A percentile compares a stretch with the other conserved stretches of the same genome.
These are phyloP conservation scores for Candida dajiaensis DNA, from an alignment of 805 yeast genomes.

Conservation along the genomic window DNA sequence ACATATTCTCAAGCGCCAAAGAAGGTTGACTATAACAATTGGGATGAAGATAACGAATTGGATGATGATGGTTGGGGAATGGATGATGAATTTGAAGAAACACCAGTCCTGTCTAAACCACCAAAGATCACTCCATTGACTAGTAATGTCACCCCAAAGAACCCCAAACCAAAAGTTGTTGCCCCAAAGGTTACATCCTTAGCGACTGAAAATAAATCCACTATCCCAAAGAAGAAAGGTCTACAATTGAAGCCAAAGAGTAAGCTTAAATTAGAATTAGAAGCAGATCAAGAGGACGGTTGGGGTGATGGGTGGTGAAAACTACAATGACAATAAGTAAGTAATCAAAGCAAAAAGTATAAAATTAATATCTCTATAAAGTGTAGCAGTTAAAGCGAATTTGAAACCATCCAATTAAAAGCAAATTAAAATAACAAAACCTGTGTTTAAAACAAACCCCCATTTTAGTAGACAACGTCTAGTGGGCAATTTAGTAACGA, in stretches of 20 bases:
- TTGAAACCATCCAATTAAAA: too few relatives aligned
- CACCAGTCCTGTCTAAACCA: background rate
- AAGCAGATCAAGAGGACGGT: conserved; percentile 30
- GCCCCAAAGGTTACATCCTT: conserved; percentile 19
- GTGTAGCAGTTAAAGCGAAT: background rate
- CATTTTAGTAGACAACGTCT: background rate
- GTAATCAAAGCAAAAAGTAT: background rate
- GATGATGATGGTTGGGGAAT: conserved; percentile 22
- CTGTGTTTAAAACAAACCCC: background rate
- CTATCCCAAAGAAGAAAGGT: conserved; percentile 15
- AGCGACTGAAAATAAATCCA: conserved; percentile 12
- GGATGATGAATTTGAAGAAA: conserved; percentile 7
- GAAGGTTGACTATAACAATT: background rate
- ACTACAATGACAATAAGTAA: background rate
- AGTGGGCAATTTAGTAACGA: background rate
- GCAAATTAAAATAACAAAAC: background rate
- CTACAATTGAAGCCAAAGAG: conserved; percentile 22
- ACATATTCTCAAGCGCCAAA: background rate
- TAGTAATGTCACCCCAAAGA: background rate
- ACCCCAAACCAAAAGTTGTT: background rate
- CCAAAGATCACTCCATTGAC: background rate
- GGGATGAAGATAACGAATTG: conserved; percentile 9
- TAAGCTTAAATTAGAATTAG: conserved; percentile 30
- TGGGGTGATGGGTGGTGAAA: conserved; percentile 45
- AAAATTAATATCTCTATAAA: background rate